Conservation (phyloP, 1,284 basidiomycete genomes). For the Cutaneotrichosporon mucoides region DNA sequence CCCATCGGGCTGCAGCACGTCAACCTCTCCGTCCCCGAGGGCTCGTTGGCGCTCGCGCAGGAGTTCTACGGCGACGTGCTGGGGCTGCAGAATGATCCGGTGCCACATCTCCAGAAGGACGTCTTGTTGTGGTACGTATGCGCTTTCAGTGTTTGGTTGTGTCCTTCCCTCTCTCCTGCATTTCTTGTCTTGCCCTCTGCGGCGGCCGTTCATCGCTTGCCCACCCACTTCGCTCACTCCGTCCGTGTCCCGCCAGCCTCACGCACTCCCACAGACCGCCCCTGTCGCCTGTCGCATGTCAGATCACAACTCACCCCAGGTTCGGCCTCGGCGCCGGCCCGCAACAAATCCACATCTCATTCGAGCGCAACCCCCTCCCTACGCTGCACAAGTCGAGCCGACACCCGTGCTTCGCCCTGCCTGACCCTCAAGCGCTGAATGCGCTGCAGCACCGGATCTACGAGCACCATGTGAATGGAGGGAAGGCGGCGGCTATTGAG, state of each 20-base stretch:
- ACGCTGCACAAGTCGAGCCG: conserved; percentile 24
- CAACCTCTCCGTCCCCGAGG: conserved; percentile 42
- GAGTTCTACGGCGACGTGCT: conserved; percentile 45
- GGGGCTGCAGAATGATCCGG: conserved; percentile 37
- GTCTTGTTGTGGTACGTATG: conserved; percentile 38
- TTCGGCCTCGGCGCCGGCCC: conserved; percentile 38
- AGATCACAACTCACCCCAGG: too few species aligned
- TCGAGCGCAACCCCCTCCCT: conserved; percentile 14
- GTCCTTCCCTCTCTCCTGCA: too few species aligned
- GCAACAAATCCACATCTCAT: conserved; percentile 43
- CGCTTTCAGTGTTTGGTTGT: too few species aligned
- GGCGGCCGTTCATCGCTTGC: too few species aligned
- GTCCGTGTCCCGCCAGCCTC: too few species aligned
- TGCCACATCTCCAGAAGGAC: conserved; percentile 37
- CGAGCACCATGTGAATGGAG: conserved; percentile 24
- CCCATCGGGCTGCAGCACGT: conserved; percentile 41
- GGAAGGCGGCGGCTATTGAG: conserved; percentile 24
- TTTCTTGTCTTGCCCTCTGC: too few species aligned
- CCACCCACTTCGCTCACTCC: too few species aligned
- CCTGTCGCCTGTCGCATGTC: too few species aligned
- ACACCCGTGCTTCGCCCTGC: conserved; percentile 43
- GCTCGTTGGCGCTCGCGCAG: conserved; percentile 37
- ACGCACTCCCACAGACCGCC: too few species aligned
- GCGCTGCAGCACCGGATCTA: conserved; percentile 41
- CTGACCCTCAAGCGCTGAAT: conserved; percentile 27